Conservation (phyloP, 164 flowering plant genomes). For the Protea cynaroides region DNA sequence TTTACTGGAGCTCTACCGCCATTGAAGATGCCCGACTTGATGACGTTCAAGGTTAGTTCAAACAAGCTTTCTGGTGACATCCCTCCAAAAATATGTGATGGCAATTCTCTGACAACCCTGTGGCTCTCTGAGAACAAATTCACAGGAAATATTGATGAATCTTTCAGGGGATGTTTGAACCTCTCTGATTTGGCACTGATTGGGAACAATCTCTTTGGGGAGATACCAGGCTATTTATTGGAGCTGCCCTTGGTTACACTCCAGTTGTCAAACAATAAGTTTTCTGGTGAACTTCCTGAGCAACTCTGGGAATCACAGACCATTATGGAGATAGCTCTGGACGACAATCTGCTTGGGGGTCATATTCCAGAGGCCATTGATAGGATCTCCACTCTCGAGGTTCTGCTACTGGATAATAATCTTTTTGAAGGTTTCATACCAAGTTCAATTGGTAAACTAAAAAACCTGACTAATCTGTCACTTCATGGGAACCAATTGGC, state of each 20-base stretch:
- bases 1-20: slow-evolving; percentile 46
- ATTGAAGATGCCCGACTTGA: slow-evolving; percentile 30
- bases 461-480: slow-evolving; percentile 54
- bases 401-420: slow-evolving; percentile 47
- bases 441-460: slow-evolving; percentile 36
- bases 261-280: slow-evolving; percentile 45
- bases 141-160: slow-evolving; percentile 33
- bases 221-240: slow-evolving; percentile 49
- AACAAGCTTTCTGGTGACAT: slow-evolving; percentile 54
- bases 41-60: slow-evolving; percentile 29
- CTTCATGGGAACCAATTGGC: slow-evolving; percentile 44
- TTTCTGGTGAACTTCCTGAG: slow-evolving; percentile 48
- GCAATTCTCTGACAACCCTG: slow-evolving; percentile 26
- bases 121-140: slow-evolving; percentile 38
- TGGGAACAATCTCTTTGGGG: slow-evolving; percentile 45
- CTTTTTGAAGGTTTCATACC: slow-evolving; percentile 50
- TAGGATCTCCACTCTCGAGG: slow-evolving; percentile 23
- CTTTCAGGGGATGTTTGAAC: slow-evolving; percentile 36
- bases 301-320: slow-evolving; percentile 49
- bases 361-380: slow-evolving; percentile 30
- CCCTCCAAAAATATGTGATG: slow-evolving; percentile 38
- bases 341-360: slow-evolving; percentile 44
- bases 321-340: slow-evolving; percentile 43
- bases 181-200: slow-evolving; percentile 42
- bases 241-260: slow-evolving; percentile 39